Conservation (phyloP, 1,139 yeast species). For the Pichia sp. region DNA sequence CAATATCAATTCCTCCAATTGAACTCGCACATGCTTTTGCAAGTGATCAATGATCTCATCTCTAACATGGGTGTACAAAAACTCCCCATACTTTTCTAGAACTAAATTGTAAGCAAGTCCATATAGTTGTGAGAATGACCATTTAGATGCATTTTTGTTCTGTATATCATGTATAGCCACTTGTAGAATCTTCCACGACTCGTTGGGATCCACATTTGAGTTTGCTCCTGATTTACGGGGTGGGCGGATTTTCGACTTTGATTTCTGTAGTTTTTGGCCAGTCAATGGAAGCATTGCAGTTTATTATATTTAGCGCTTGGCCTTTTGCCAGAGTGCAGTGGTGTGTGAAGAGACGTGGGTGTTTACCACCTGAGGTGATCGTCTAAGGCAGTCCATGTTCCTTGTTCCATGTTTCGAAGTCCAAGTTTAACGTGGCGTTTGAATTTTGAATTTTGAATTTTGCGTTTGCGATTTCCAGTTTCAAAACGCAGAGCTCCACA, state of each 20-base stretch:
- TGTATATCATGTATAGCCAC: conserved; percentile 75
- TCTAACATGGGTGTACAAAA: conserved; percentile 59
- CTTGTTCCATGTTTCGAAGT: too few relatives aligned
- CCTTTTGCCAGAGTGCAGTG: too few relatives aligned
- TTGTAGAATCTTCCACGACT: conserved; percentile 65
- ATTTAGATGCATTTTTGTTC: conserved; percentile 60
- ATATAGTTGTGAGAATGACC: conserved; percentile 82
- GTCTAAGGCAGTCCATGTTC: too few relatives aligned
- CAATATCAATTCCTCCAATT: conserved; percentile 4
- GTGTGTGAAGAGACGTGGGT: too few relatives aligned
- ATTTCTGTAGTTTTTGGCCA: conserved; percentile 27
- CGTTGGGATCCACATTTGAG: conserved; percentile 52
- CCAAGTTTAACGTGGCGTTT: too few relatives aligned
- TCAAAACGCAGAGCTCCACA: too few relatives aligned
- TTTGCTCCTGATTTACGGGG: conserved; percentile 45
- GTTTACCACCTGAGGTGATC: too few relatives aligned
- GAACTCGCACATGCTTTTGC: conserved; percentile 20
- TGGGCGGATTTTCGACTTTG: conserved; percentile 56
- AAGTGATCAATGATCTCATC: conserved; percentile 47
- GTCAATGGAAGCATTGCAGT: conserved; percentile 9
- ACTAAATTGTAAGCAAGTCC: conserved; percentile 77
- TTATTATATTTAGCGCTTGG: too few relatives aligned
- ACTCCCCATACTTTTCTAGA: conserved; percentile 62
- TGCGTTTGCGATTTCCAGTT: too few relatives aligned
- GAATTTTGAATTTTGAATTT: too few relatives aligned